Conservation (phyloP, 768 basidiomycete species). For the Paxillus ammoniavirescens region DNA sequence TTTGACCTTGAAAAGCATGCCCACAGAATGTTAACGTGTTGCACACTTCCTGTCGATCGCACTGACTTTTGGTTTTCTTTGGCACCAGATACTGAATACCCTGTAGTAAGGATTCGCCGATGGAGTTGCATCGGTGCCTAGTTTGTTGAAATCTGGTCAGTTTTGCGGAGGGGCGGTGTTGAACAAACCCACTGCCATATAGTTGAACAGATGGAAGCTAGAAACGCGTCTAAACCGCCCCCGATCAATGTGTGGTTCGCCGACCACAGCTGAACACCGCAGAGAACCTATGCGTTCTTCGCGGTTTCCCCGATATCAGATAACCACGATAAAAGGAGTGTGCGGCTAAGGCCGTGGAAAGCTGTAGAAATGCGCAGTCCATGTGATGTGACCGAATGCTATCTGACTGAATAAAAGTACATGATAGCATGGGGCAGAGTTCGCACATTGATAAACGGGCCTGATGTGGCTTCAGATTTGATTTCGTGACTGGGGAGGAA, state of each 20-base stretch:
- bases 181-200: conserved; percentile 16
- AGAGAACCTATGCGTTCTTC: conserved; percentile 2
- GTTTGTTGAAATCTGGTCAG: conserved; percentile 6
- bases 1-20: conserved; percentile 8
- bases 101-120: conserved; percentile 7
- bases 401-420: conserved; percentile 1
- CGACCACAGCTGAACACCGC: conserved; percentile 29
- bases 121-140: background rate
- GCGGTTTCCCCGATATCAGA: conserved; percentile 13
- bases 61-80: background rate
- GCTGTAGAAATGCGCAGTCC: conserved; percentile 22
- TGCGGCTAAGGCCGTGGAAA: conserved; percentile 10
- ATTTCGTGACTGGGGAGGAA: conserved; percentile 5
- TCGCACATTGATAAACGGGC: conserved; percentile 17
- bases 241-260: conserved; percentile 26
- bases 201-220: conserved; percentile 13
- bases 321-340: conserved; percentile 8
- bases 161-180: conserved; percentile 20
- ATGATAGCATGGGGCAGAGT: conserved; percentile 11
- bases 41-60: conserved; percentile 1
- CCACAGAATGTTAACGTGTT: conserved; percentile 10
- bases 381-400: conserved; percentile 2
- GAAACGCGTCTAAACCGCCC: conserved; percentile 19
- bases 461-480: conserved; percentile 16
- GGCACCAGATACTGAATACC: conserved; percentile 17